Evolutionary conservation across 1,284 basidiomycete species (phyloP).

Genomic region (Schizophyllum commune): DNA sequence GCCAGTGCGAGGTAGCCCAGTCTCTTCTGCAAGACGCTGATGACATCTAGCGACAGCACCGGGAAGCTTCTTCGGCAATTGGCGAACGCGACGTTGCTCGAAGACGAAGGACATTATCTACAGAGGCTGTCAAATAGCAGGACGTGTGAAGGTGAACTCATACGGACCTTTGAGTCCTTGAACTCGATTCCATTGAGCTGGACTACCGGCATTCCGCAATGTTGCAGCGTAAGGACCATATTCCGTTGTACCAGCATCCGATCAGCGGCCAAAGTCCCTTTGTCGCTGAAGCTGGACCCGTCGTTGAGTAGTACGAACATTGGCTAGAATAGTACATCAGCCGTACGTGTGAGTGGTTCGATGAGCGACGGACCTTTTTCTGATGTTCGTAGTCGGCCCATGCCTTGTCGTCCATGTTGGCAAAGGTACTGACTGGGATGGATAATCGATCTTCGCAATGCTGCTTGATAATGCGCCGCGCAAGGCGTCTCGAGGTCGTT

Average conservation of each 20-base stretch:
- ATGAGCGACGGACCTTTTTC: slow-evolving; percentile 15
- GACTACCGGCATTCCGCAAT: slow-evolving; percentile 40
- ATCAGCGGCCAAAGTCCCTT: slow-evolving; percentile 16
- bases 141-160: neutral
- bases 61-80: neutral
- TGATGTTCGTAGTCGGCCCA: slow-evolving; percentile 40
- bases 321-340: slow-evolving; percentile 25
- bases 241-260: slow-evolving; percentile 38
- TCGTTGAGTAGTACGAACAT: slow-evolving; percentile 61
- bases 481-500: slow-evolving; percentile 40
- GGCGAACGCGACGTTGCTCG: slow-evolving; percentile 23
- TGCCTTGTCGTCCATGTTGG: slow-evolving; percentile 31
- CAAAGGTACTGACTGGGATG: slow-evolving; percentile 34
- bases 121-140: neutral
- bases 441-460: slow-evolving; percentile 38
- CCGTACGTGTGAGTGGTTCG: neutral
- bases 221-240: slow-evolving; percentile 40
- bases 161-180: slow-evolving; percentile 52
- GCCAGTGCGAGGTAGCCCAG: neutral
- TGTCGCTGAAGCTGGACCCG: slow-evolving; percentile 27
- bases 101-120: slow-evolving; percentile 43
- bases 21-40: neutral
- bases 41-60: neutral
- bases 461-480: slow-evolving; percentile 42
- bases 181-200: slow-evolving; percentile 46